A percentile compares a stretch with the other conserved stretches of the same genome.
Evolutionary conservation across 129 eudicot genomes (phyloP).

Genomic region (Calendula officinalis): DNA sequence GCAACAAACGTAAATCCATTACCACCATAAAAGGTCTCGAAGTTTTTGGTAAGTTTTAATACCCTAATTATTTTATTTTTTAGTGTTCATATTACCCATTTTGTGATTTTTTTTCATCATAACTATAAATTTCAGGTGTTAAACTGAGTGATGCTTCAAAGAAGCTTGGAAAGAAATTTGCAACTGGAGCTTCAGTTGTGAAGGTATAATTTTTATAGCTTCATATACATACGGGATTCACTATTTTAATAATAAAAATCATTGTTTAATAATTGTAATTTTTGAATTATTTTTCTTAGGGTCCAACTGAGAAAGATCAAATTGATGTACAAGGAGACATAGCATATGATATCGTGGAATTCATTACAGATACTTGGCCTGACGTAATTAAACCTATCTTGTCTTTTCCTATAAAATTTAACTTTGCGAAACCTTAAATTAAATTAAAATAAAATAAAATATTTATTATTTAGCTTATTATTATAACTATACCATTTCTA

Average conservation of each 20-base stretch:
- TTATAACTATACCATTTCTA: no score
- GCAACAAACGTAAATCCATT: slow-evolving; percentile 85
- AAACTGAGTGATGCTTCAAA: slow-evolving; percentile 95
- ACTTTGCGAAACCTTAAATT: no score
- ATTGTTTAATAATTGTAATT: not conserved
- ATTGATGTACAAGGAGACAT: slow-evolving; percentile 99
- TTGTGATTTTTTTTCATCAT: not conserved
- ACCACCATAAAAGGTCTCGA: slow-evolving; percentile 91
- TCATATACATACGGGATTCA: not conserved
- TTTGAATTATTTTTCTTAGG: slow-evolving; percentile 40
- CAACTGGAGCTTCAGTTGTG: slow-evolving; percentile 95
- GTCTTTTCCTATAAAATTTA: not conserved
- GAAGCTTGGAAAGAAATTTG: slow-evolving; percentile 97
- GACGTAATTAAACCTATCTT: slow-evolving; percentile 46
- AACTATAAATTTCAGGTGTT: slow-evolving; percentile 48
- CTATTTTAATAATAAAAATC: not conserved
- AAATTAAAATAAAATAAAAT: no score
- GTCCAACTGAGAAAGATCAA: slow-evolving; percentile 97
- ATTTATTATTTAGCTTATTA: no score
- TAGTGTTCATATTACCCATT: not conserved
- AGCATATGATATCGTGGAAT: slow-evolving; percentile 83
- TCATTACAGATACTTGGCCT: slow-evolving; percentile 92
- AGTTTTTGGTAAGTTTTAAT: slow-evolving; percentile 58
- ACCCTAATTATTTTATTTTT: not conserved
- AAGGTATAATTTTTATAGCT: slow-evolving; percentile 48